Percentiles rank a stretch among this genome's conserved stretches.
Evolutionary conservation across 345 rosid species (phyloP).

Genomic region (Euclidium syriacum): DNA sequence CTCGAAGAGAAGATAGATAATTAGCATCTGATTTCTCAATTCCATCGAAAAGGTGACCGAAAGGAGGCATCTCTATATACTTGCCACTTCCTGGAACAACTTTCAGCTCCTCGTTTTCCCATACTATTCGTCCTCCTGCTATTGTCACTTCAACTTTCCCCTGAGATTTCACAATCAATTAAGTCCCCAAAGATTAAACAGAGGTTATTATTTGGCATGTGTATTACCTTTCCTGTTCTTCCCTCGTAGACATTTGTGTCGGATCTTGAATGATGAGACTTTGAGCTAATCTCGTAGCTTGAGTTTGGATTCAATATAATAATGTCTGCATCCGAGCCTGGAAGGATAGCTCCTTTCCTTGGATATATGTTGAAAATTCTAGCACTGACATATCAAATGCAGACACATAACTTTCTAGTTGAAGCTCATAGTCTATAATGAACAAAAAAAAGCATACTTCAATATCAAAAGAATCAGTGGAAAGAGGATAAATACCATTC

Average conservation of each 20-base stretch:
- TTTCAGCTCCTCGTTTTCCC: constrained; percentile 75
- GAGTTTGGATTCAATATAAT: constrained; percentile 84
- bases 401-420: not conserved
- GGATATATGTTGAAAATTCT: constrained; percentile 90
- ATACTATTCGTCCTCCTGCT: constrained; percentile 75
- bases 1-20: constrained; percentile 64
- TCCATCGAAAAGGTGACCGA: constrained; percentile 71
- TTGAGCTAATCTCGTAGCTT: constrained; percentile 63
- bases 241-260: constrained; percentile 92
- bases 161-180: constrained; percentile 30
- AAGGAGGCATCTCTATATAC: constrained; percentile 73
- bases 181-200: not conserved
- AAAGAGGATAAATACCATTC: constrained; percentile 54
- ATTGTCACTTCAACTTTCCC: constrained; percentile 96
- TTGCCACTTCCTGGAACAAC: constrained; percentile 69
- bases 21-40: constrained; percentile 70
- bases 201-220: not conserved
- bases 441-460: not conserved
- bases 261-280: constrained; percentile 72
- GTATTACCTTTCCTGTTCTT: constrained; percentile 65
- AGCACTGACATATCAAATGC: constrained; percentile 48
- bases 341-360: constrained; percentile 85
- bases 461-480: not conserved
- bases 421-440: not conserved
- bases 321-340: constrained; percentile 96